Percentiles rank a stretch among this genome's conserved stretches.
Evolutionary conservation across 2,329 filamentous ascomycete species (phyloP).

Genomic region (Teratosphaeria gauchensis): DNA sequence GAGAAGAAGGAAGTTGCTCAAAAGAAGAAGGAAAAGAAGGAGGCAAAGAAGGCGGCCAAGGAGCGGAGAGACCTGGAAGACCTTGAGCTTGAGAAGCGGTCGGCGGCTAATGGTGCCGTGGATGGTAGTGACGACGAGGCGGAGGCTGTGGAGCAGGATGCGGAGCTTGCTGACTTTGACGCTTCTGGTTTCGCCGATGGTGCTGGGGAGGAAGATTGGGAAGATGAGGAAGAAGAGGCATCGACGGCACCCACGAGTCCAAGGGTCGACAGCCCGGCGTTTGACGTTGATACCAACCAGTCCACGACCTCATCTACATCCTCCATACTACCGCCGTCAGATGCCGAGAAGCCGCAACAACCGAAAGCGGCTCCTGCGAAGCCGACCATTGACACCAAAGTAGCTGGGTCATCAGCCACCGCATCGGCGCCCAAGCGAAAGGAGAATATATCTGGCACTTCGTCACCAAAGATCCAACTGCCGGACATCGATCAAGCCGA

Average conservation of each 20-base stretch:
- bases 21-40: conserved; percentile 29
- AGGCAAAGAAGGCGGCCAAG: conserved; percentile 29
- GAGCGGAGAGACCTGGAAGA: conserved; percentile 16
- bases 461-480: conserved; percentile 26
- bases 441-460: conserved; percentile 15
- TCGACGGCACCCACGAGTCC: conserved; percentile 29
- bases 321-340: conserved; percentile 32
- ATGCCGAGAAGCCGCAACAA: conserved; percentile 8
- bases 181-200: conserved; percentile 20
- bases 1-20: conserved; percentile 37
- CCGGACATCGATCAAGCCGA: conserved; percentile 61
- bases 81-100: conserved; percentile 17
- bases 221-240: conserved; percentile 20
- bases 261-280: conserved; percentile 29
- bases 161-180: conserved; percentile 14
- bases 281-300: conserved; percentile 29
- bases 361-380: conserved; percentile 6
- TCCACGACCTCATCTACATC: conserved; percentile 39
- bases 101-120: conserved; percentile 13
- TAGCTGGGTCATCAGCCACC: conserved; percentile 15
- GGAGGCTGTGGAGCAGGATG: conserved; percentile 19
- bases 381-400: conserved; percentile 4
- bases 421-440: conserved; percentile 20
- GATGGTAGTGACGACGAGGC: conserved; percentile 12
- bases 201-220: conserved; percentile 5